These are phyloP conservation scores for Anthostomella pinea DNA, from an alignment of 2,329 filamentous ascomycete species.

Conservation along the genomic window DNA sequence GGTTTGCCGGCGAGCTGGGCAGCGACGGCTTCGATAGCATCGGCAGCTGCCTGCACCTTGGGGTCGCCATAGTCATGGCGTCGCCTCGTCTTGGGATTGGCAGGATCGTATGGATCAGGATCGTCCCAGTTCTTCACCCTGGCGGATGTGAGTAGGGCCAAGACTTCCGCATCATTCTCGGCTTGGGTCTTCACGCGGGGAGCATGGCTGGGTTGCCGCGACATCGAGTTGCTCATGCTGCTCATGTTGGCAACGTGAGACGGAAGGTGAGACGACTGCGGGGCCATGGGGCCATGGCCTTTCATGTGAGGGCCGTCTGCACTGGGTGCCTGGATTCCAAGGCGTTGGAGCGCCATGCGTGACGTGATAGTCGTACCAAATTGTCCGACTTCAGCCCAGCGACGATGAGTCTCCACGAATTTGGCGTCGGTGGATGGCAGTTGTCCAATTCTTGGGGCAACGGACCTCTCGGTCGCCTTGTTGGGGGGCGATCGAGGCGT, in stretches of 20 bases:
- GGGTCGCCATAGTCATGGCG: slow-evolving; percentile 43
- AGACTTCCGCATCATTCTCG: slow-evolving; percentile 35
- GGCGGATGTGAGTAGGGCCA: slow-evolving; percentile 44
- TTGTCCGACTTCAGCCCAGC: slow-evolving; percentile 45
- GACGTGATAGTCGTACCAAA: slow-evolving; percentile 42
- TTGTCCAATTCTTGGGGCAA: slow-evolving; percentile 29
- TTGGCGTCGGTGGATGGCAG: slow-evolving; percentile 40
- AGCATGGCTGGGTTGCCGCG: slow-evolving; percentile 17
- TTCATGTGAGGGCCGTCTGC: not conserved
- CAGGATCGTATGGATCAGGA: slow-evolving; percentile 36
- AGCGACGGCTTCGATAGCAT: slow-evolving; percentile 41
- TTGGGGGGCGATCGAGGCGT: slow-evolving; percentile 53
- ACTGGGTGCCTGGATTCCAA: slow-evolving; percentile 28
- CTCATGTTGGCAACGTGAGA: not conserved
- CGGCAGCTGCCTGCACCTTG: slow-evolving; percentile 40
- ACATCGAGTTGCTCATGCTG: not conserved
- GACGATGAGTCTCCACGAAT: slow-evolving; percentile 47
- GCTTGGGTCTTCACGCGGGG: slow-evolving; percentile 35
- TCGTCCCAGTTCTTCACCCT: slow-evolving; percentile 43
- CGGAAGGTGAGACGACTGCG: not conserved
- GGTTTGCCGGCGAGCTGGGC: slow-evolving; percentile 43
- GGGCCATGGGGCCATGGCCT: too few relatives aligned
- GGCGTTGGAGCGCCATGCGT: slow-evolving; percentile 42
- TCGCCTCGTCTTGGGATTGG: slow-evolving; percentile 28
- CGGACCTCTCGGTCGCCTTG: slow-evolving; percentile 28